Evolutionary conservation across 2,329 filamentous ascomycete species (phyloP).

Genomic region (Dendrostoma leiphaemia): DNA sequence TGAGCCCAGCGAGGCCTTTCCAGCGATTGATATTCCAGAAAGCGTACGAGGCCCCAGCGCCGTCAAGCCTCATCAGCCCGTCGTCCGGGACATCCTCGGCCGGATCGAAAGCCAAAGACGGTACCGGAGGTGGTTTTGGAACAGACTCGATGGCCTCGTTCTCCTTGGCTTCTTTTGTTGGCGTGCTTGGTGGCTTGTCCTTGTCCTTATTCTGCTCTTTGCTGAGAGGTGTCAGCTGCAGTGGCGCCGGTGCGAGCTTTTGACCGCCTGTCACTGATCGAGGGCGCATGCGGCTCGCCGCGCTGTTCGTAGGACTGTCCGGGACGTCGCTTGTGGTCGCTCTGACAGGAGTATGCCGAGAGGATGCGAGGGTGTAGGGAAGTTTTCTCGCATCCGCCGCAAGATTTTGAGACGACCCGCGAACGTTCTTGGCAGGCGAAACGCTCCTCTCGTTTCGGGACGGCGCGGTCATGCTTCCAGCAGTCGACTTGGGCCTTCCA

Average conservation of each 20-base stretch:
- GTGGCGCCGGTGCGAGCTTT: slow-evolving; percentile 1
- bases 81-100: slow-evolving; percentile 37
- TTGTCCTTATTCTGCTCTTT: slow-evolving; percentile 22
- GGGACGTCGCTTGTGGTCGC: slow-evolving; percentile 9
- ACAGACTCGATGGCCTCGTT: slow-evolving; percentile 21
- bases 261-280: background rate
- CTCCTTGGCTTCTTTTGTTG: slow-evolving; percentile 16
- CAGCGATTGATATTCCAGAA: slow-evolving; percentile 61
- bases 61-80: slow-evolving; percentile 35
- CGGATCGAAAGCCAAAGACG: slow-evolving; percentile 52
- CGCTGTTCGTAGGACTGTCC: slow-evolving; percentile 19
- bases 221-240: background rate
- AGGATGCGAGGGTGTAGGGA: slow-evolving; percentile 36
- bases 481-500: slow-evolving; percentile 35
- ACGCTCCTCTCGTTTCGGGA: slow-evolving; percentile 52
- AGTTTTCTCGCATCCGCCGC: slow-evolving; percentile 46
- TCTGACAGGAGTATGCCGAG: slow-evolving; percentile 2
- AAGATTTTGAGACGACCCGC: slow-evolving; percentile 37
- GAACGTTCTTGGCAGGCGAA: slow-evolving; percentile 48
- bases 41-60: slow-evolving; percentile 39
- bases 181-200: slow-evolving; percentile 19
- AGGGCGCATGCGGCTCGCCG: slow-evolving; percentile 14
- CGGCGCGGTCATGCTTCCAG: slow-evolving; percentile 32
- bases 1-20: slow-evolving; percentile 41
- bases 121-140: slow-evolving; percentile 45